Evolutionary conservation across 345 rosid genomes (phyloP).

Genomic region (Erysimum cheiranthoides): DNA sequence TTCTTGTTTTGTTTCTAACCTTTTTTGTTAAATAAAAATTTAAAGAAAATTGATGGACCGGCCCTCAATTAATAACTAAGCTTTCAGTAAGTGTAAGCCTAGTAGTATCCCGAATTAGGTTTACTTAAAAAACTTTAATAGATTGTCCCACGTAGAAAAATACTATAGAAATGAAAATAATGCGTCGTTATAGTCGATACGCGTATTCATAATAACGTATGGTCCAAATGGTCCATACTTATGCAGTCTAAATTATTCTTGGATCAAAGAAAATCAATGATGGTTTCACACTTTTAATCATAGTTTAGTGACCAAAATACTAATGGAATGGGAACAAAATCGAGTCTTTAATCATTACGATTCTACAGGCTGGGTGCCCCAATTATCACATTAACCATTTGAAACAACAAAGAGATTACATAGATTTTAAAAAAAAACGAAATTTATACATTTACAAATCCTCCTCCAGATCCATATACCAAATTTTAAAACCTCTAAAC

Average conservation of each 20-base stretch:
- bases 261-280: constrained; percentile 45
- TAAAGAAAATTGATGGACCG: neutral
- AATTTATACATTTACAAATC: constrained; percentile 43
- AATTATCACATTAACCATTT: constrained; percentile 30
- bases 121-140: constrained; percentile 1
- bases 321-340: constrained; percentile 38
- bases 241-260: constrained; percentile 28
- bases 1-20: neutral
- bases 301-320: constrained; percentile 36
- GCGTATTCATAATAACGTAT: constrained; percentile 36
- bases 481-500: constrained; percentile 40
- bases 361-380: constrained; percentile 38
- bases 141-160: neutral
- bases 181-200: constrained; percentile 26
- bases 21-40: too few relatives aligned
- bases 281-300: constrained; percentile 35
- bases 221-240: constrained; percentile 45
- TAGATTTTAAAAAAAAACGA: constrained; percentile 22
- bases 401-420: constrained; percentile 20
- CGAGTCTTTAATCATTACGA: constrained; percentile 44
- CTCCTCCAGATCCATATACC: constrained; percentile 41
- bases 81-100: neutral
- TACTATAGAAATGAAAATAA: neutral
- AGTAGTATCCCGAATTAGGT: constrained; percentile 10
- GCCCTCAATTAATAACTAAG: neutral